Evolutionary conservation across 495 filamentous ascomycete genomes (phyloP), one percentile per base, ranked within the genome.

Genomic region (Pyronema domesticum): DNA sequence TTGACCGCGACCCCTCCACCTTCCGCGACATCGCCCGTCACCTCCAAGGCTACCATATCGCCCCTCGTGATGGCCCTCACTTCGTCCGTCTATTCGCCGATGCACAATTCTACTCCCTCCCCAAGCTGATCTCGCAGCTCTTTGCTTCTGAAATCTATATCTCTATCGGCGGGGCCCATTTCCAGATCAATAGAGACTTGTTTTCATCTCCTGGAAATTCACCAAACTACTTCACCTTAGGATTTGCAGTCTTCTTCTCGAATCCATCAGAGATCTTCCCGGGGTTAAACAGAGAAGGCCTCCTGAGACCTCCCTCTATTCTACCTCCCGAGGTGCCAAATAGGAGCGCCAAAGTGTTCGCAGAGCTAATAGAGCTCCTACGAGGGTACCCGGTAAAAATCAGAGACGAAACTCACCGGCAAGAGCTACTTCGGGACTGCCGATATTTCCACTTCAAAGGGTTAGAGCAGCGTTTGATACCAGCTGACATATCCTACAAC

Each of bases 191-290:
- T 3, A 81, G 87, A 34, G 86, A 94, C 59, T 75, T 94, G 55
- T 94, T 98, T 69, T 81, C 79, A 9, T 72, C 73, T 19, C 85
- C 84, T 9, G 89, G 91, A 4, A 86, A 98, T 67, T 80, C 79
- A 33, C 88, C 87, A 6, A 98, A 98, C 68, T 98, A 89, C 76
- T 98, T 98, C 72, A 80, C 86, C 6, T 76, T 98, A 6, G 89
- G 89, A 50, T 94, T 95, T 64, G 81, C 81, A 9, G 78, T 87
- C 63, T 94, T 94, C 72, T 93, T 95, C 69, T 78, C 80, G 23
- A 79, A 79, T 0, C 85, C 84, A 2, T 70, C 76, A 19, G 81
- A 94, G 60, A 75, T 87, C 43, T 95, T 95, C 61, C 89, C 89
- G 0, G 91, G 91, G 1, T 76, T 95, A 0, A 77, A 87, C 46